Evolutionary conservation across 2,329 filamentous ascomycete species (phyloP).

Genomic region (Calonectria pauciramosa): DNA sequence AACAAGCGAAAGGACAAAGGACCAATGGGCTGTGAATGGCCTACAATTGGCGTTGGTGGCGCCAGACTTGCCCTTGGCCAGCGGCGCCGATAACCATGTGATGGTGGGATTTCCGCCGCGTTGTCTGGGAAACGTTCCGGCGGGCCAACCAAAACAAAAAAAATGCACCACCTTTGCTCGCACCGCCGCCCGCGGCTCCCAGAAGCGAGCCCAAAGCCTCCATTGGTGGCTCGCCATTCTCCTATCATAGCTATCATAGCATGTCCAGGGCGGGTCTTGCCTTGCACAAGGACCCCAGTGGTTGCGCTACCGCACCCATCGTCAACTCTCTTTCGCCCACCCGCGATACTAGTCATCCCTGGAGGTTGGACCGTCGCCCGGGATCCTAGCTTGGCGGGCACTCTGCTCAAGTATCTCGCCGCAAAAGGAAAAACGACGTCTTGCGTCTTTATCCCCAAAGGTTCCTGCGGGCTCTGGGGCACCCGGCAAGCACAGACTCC

Average conservation of each 20-base stretch:
- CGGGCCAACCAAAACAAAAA: conserved; percentile 23
- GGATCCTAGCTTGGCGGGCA: conserved; percentile 3
- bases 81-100: neutral
- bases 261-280: conserved; percentile 20
- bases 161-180: neutral
- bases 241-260: conserved; percentile 21
- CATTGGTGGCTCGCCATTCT: neutral
- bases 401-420: neutral
- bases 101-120: neutral
- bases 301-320: neutral
- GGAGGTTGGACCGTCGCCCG: neutral
- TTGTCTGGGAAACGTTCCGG: conserved; percentile 17
- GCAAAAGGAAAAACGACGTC: conserved; percentile 15
- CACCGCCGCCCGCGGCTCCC: neutral
- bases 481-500: conserved; percentile 17
- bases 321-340: conserved; percentile 24
- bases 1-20: neutral
- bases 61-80: neutral
- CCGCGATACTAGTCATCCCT: neutral
- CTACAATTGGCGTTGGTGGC: conserved; percentile 18
- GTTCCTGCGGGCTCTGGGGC: neutral
- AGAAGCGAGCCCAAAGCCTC: neutral
- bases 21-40: neutral
- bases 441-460: neutral
- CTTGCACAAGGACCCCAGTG: conserved; percentile 14